These are phyloP conservation scores for Xylariales sp. DNA, from an alignment of 2,329 filamentous ascomycete genomes.

Conservation along the genomic window DNA sequence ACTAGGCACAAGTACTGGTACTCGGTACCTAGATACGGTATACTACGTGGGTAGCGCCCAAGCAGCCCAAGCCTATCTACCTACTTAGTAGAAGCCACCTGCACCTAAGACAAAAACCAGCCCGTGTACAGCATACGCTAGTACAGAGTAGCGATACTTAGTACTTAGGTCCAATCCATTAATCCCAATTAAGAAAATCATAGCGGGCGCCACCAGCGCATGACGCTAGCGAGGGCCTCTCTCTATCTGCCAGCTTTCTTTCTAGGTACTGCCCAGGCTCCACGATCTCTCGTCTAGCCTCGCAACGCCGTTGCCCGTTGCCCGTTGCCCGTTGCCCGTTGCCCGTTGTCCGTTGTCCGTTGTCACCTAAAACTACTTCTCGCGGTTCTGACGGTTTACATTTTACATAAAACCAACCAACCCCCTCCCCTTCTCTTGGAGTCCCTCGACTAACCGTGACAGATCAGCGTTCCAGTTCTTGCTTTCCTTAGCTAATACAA, in stretches of 20 bases:
- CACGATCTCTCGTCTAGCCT: constrained; percentile 29
- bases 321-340: background rate
- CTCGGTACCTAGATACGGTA: background rate
- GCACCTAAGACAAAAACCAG: constrained; percentile 5
- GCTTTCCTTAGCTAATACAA: constrained; percentile 17
- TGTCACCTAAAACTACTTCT: constrained; percentile 27
- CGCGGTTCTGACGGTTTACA: background rate
- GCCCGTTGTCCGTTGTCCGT: no score
- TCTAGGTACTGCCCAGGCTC: constrained; percentile 4
- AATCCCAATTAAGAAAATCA: constrained; percentile 23
- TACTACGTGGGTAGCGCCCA: constrained; percentile 4
- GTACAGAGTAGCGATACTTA: background rate
- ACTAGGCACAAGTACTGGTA: no score
- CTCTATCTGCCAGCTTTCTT: constrained; percentile 30
- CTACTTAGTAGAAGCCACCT: background rate
- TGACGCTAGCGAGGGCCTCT: constrained; percentile 25
- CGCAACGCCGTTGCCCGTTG: background rate
- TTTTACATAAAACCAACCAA: background rate
- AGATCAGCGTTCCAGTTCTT: background rate
- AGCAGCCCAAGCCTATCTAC: background rate
- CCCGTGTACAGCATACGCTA: background rate
- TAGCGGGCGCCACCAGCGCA: constrained; percentile 32
- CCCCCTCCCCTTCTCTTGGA: constrained; percentile 19
- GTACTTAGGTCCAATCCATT: constrained; percentile 7
- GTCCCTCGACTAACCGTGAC: background rate